Base-by-base conservation (phyloP, 2,329 filamentous ascomycete species). In the Calcarisporium arbuscula region DNA sequence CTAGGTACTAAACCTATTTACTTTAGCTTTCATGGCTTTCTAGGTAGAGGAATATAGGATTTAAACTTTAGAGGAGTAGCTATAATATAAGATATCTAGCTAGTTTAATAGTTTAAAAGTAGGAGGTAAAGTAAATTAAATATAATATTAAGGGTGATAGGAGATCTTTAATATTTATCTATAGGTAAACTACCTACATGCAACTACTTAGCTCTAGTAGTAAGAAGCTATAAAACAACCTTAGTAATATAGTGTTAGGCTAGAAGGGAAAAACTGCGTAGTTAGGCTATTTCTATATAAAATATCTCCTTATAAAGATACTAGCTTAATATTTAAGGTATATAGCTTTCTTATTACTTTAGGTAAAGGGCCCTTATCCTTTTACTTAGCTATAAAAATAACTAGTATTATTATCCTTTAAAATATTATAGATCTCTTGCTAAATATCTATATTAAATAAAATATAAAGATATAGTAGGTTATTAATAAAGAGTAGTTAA, bases 1-100 rank as follows among this genome's bases (percentile, higher is more conserved):
- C 14, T 28, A 16, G 27, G 27, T 15, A 16, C 27, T 14, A 16
- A 28, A 28, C 12, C 27, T 28, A 28, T 28, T 28, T 16, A 16
- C 27, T 28, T 28, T 28, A 16, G 27, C 14, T 28, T 28, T 12
- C 27, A 16, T 28, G 27, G 27, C 27, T 28, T 28, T 28, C 27
- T 12, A 28, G 27, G 17, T 12, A 15, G 12, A 28, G 27, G 27
- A 28, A 14, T 16, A 16, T 28, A 28, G 27, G 27, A 15, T 28
- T 28, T 15, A 16, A 28, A 28, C 27, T 28, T 28, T 8, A 28
- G 27, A 28, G n/a, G n/a, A n/a, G 27, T 16, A 28, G 27, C 14
- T 16, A 15, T 28, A 28, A 16, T 16, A 16, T 16, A 28, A 28
- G 8, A 8, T 12, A 28, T 14, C 27, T 28, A 16, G 27, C 12